Percentiles rank a stretch among this genome's conserved stretches.
These are phyloP conservation scores for Pseudocercospora crystallina DNA, from an alignment of 2,329 filamentous ascomycete species.

Conservation along the genomic window DNA sequence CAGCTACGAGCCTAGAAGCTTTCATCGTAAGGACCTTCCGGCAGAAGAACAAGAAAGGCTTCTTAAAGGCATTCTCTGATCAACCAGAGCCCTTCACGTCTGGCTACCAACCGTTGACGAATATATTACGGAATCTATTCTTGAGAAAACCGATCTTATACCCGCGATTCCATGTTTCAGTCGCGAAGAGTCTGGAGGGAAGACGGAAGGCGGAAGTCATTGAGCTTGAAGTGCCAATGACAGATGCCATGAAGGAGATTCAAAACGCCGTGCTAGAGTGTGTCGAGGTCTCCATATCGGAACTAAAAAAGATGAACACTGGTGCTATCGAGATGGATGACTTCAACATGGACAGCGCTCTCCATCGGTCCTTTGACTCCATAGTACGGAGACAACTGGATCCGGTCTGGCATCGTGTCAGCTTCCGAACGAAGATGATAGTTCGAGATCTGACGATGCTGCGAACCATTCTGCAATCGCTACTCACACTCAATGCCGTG, in stretches of 20 bases:
- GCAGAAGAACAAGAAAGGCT: constrained; percentile 90
- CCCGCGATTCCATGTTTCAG: constrained; percentile 88
- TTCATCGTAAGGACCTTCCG: constrained; percentile 93
- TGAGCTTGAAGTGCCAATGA: constrained; percentile 95
- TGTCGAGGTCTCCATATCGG: constrained; percentile 89
- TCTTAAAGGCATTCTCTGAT: constrained; percentile 95
- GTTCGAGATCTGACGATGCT: constrained; percentile 84
- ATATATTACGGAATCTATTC: constrained; percentile 91
- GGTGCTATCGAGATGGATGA: constrained; percentile 90
- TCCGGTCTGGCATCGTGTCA: constrained; percentile 95
- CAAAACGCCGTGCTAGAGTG: constrained; percentile 95
- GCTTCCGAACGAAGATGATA: constrained; percentile 92
- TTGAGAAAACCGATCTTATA: constrained; percentile 84
- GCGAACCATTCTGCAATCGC: constrained; percentile 73
- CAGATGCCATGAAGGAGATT: constrained; percentile 86
- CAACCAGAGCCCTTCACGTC: constrained; percentile 85
- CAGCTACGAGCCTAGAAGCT: constrained; percentile 86
- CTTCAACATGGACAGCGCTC: constrained; percentile 90
- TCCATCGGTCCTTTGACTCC: constrained; percentile 89
- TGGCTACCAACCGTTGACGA: constrained; percentile 83
- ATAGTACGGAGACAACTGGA: constrained; percentile 87
- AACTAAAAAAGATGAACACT: constrained; percentile 86
- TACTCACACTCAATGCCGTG: constrained; percentile 85
- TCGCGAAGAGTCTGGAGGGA: constrained; percentile 85
- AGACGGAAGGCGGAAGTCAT: constrained; percentile 94